Evolutionary conservation across 1,139 yeast species (phyloP).

Genomic region (Hemisphaericaspora xylofermentans): DNA sequence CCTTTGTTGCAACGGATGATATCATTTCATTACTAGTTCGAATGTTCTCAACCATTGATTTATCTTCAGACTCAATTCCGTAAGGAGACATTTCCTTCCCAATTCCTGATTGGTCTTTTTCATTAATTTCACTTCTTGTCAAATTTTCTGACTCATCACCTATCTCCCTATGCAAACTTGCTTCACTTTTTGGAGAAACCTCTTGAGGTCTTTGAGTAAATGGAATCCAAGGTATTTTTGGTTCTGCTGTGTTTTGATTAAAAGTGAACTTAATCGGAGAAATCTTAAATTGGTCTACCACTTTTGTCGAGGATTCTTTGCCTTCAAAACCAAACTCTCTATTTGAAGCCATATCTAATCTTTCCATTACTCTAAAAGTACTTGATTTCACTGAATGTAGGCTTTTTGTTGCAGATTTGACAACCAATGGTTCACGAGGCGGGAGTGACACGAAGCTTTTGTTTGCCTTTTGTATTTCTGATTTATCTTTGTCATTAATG

Average conservation of each 20-base stretch:
- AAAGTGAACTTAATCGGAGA: conserved; percentile 12
- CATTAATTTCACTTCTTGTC: too few species aligned
- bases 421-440: conserved; percentile 38
- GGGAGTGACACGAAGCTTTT: conserved; percentile 43
- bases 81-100: too few species aligned
- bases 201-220: background rate
- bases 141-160: too few species aligned
- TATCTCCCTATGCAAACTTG: background rate
- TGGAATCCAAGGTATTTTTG: conserved; percentile 7
- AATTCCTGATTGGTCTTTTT: too few species aligned
- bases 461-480: conserved; percentile 21
- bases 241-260: background rate
- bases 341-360: conserved; percentile 18
- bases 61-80: too few species aligned
- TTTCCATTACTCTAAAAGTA: conserved; percentile 20
- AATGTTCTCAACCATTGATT: too few species aligned
- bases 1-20: too few species aligned
- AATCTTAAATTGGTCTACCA: conserved; percentile 8
- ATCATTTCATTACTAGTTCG: too few species aligned
- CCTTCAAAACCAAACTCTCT: conserved; percentile 10
- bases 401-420: conserved; percentile 19
- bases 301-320: background rate
- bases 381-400: conserved; percentile 10
- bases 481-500: conserved; percentile 1
- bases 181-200: background rate